phyloP scores from a whole-genome alignment of 306 rosid species.

The Sicyos edulis region DNA sequence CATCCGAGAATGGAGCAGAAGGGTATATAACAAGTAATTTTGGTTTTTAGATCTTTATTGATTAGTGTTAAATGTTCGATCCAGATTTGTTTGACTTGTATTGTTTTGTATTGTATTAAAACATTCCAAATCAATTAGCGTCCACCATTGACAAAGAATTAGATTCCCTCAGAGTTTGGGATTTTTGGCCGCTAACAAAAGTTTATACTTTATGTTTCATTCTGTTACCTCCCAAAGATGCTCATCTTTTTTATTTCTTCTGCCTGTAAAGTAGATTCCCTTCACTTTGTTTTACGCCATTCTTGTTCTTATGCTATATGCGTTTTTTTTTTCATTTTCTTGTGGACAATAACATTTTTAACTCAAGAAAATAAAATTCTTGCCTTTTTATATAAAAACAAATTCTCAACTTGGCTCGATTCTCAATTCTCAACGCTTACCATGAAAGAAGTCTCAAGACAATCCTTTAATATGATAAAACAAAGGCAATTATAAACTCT shows the following conservation, averaged over 20 bases:
- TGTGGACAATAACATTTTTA: not conserved
- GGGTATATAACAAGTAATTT: too few relatives aligned
- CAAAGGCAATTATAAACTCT: not conserved
- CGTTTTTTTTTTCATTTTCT: not conserved
- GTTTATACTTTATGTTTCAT: not conserved
- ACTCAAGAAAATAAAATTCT: too few relatives aligned
- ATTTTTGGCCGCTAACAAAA: not conserved
- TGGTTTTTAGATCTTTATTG: too few relatives aligned
- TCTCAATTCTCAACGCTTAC: not conserved
- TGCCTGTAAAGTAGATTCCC: not conserved
- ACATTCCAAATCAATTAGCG: not conserved
- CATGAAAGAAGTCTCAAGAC: not conserved
- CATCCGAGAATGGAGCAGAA: too few relatives aligned
- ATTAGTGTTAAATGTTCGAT: too few relatives aligned
- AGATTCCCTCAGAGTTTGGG: not conserved
- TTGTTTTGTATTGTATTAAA: too few relatives aligned
- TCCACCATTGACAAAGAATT: not conserved
- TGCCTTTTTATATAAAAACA: too few relatives aligned
- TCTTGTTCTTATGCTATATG: not conserved
- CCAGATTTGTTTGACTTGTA: too few relatives aligned
- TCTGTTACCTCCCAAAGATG: not conserved
- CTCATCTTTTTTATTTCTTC: not conserved
- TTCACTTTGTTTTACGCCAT: not conserved
- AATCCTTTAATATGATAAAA: too few relatives aligned
- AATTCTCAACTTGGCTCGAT: too few relatives aligned